Base-by-base conservation (phyloP, 2,329 filamentous ascomycete genomes). In the Colletotrichum graminicola region DNA sequence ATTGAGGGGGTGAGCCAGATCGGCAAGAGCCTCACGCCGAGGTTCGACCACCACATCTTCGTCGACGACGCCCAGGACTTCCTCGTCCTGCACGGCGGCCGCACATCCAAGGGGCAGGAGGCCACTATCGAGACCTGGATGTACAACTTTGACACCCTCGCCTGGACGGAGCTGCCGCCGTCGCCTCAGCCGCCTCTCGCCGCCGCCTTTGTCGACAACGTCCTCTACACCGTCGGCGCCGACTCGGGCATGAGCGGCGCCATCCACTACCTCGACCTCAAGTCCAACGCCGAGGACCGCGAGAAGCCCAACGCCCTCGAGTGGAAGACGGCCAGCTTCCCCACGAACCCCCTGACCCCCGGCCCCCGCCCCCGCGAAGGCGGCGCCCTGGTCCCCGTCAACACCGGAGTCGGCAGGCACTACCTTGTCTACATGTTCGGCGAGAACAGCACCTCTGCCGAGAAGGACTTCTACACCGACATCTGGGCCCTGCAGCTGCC, bases 401-500 rank as follows among this genome's bases (percentile, higher is more conserved):
- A 82, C 0, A 87, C 86, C 0, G 87, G 86, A 12, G 84, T 85
- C 71, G 87, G 86, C 6, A 81, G 87, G 12, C 79, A 84, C 51
- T 89, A 87, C 74, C 80, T 89, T 0, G 77, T 88, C 2, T 84
- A 86, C 51, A 77, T 88, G 66, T 84, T 87, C 18, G 87, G 87
- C 8, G 43, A 64, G 26, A 45, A 72, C n/a, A 79, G 81, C 49
- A 68, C 55, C 5, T 60, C 61, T 0, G 65, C 68, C 21, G 76
- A 74, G 11, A 68, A 76, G 10, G 76, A 73, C 7, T 73, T 75
- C 11, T 77, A 78, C 57, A 80, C 79, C 54, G 87, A 88, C 71
- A 80, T 88, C 4, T 89, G 86, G 86, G 81, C 85, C 1, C 81
- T 88, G 67, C 87, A 89, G 75, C 78, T 89, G 4, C 82, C 84